phyloP scores from a whole-genome alignment of 164 flowering plant species.

The Umbilicus rupestris region DNA sequence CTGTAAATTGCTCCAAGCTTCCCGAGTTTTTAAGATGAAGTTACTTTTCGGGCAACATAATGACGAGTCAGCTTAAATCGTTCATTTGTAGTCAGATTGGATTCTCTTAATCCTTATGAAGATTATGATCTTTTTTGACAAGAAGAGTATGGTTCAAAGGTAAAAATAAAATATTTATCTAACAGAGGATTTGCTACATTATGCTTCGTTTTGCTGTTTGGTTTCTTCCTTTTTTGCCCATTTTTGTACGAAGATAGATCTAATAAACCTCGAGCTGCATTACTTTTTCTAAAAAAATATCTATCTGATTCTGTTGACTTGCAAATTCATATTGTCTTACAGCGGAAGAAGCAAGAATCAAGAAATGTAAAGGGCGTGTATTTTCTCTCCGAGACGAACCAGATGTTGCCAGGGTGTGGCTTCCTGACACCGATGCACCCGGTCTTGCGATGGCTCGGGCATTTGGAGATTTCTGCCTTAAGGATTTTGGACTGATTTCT shows the following conservation, averaged over 20 bases:
- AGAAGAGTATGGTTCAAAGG: too few species aligned
- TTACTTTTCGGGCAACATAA: not conserved
- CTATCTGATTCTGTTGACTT: not conserved
- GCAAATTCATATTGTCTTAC: not conserved
- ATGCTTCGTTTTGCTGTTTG: too few species aligned
- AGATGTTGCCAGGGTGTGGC: constrained; percentile 10
- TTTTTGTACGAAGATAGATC: not conserved
- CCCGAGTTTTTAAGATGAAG: not conserved
- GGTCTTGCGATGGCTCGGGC: constrained; percentile 12
- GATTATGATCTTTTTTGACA: too few species aligned
- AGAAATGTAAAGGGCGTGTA: constrained; percentile 9
- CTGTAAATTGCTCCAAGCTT: not conserved
- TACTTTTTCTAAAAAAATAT: not conserved
- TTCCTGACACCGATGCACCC: not conserved
- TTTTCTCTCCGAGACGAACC: constrained; percentile 8
- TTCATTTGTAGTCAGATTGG: not conserved
- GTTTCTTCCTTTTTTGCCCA: not conserved
- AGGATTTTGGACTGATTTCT: constrained; percentile 10
- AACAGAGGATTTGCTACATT: too few species aligned
- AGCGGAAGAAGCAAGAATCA: constrained; percentile 10
- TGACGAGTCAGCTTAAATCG: not conserved
- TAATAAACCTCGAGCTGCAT: not conserved
- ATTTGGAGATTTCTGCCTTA: constrained; percentile 12
- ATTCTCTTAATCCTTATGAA: too few species aligned
- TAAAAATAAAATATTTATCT: too few species aligned